phyloP scores from a whole-genome alignment of 129 eudicot genomes.

The Erigeron canadensis region DNA sequence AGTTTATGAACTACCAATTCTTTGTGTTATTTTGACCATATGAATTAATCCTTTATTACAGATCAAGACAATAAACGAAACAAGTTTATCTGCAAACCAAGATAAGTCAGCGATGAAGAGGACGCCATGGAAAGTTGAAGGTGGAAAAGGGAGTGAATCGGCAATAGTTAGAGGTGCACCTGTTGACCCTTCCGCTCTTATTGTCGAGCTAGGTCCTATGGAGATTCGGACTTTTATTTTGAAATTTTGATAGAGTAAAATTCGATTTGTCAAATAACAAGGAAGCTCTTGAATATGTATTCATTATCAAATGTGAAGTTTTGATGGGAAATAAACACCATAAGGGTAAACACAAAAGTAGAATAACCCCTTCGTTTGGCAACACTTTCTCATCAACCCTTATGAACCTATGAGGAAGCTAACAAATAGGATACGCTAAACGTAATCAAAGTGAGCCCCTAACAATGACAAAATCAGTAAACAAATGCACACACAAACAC shows the following conservation, averaged over 20 bases:
- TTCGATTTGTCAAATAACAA: slow-evolving; percentile 4
- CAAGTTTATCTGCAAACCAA: slow-evolving; percentile 94
- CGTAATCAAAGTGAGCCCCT: too few species aligned
- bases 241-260: slow-evolving; percentile 34
- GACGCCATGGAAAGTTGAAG: slow-evolving; percentile 70
- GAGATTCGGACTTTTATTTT: slow-evolving; percentile 86
- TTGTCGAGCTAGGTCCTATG: slow-evolving; percentile 97
- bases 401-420: too few species aligned
- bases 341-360: too few species aligned
- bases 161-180: slow-evolving; percentile 55
- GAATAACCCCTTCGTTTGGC: too few species aligned
- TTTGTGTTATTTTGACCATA: not conserved
- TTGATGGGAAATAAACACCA: too few species aligned
- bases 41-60: slow-evolving; percentile 24
- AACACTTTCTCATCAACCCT: too few species aligned
- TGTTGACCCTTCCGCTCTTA: slow-evolving; percentile 49
- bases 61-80: slow-evolving; percentile 65
- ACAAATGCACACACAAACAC: too few species aligned
- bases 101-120: slow-evolving; percentile 60
- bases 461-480: too few species aligned
- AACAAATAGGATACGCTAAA: too few species aligned
- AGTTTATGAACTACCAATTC: not conserved
- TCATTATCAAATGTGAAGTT: not conserved
- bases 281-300: slow-evolving; percentile 2
- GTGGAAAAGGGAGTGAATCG: slow-evolving; percentile 28